phyloP scores from a whole-genome alignment of 192 early-diverging fungal genomes.

The Kappamyces sp. region DNA sequence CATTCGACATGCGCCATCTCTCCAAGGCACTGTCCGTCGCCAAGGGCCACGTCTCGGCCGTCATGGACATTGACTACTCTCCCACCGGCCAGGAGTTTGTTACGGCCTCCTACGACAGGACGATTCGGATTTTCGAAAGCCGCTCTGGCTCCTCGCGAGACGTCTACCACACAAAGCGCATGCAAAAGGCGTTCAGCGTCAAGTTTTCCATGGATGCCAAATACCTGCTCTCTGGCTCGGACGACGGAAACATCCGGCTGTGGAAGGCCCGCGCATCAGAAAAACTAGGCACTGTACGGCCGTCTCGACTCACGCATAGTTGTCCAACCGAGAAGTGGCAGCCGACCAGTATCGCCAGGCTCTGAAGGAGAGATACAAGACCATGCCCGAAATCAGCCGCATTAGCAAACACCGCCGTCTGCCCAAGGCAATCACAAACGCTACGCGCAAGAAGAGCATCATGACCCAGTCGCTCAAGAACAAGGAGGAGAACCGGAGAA shows the following conservation, averaged over 20 bases:
- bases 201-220: conserved; percentile 91
- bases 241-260: conserved; percentile 94
- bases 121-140: conserved; percentile 80
- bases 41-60: conserved; percentile 96
- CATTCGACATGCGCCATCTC: conserved; percentile 97
- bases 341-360: conserved; percentile 75
- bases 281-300: conserved; percentile 61
- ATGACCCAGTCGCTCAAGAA: conserved; percentile 73
- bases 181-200: conserved; percentile 93
- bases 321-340: conserved; percentile 61
- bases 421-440: conserved; percentile 76
- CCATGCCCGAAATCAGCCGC: conserved; percentile 81
- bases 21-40: conserved; percentile 74
- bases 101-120: conserved; percentile 91
- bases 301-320: conserved; percentile 17
- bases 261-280: conserved; percentile 95
- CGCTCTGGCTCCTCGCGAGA: conserved; percentile 79
- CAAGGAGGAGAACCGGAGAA: conserved; percentile 89
- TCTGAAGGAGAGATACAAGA: conserved; percentile 88
- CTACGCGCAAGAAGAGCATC: conserved; percentile 69
- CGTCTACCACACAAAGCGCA: conserved; percentile 96
- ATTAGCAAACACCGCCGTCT: conserved; percentile 80
- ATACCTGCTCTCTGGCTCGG: conserved; percentile 89
- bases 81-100: conserved; percentile 96
- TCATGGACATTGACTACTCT: conserved; percentile 90